Conservation (phyloP, 352 stramenopile species). For the Stramenopiles sp. region DNA sequence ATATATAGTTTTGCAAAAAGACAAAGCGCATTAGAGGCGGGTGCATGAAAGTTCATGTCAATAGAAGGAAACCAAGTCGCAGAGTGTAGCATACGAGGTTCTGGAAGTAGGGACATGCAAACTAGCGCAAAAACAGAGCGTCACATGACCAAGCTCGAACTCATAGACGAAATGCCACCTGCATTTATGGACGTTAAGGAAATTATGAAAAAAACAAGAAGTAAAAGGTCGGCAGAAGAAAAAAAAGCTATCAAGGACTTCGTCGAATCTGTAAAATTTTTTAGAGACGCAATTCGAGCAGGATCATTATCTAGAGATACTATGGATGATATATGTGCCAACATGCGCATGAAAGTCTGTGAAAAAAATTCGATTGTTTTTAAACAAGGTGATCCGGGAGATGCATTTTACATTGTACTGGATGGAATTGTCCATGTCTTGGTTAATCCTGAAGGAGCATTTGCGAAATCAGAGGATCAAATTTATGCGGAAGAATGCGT, state of each 20-base stretch:
- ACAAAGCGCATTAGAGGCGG: too few species aligned
- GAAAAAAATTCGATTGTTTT: background rate
- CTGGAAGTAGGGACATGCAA: too few species aligned
- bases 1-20: too few species aligned
- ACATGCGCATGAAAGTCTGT: background rate
- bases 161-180: background rate
- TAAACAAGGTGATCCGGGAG: background rate
- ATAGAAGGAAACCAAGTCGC: too few species aligned
- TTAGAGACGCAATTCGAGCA: background rate
- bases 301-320: background rate
- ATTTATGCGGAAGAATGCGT: background rate
- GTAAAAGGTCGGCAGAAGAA: background rate
- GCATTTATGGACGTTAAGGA: background rate
- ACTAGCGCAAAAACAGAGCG: too few species aligned
- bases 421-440: background rate
- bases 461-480: background rate
- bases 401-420: background rate
- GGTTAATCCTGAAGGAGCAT: background rate
- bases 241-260: background rate
- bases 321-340: background rate
- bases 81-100: too few species aligned
- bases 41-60: background rate
- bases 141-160: too few species aligned
- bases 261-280: background rate
- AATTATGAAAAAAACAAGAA: background rate